Evolutionary conservation across 345 rosid genomes (phyloP), one percentile per base, ranked within the genome.

Genomic region (Brassica cretica): DNA sequence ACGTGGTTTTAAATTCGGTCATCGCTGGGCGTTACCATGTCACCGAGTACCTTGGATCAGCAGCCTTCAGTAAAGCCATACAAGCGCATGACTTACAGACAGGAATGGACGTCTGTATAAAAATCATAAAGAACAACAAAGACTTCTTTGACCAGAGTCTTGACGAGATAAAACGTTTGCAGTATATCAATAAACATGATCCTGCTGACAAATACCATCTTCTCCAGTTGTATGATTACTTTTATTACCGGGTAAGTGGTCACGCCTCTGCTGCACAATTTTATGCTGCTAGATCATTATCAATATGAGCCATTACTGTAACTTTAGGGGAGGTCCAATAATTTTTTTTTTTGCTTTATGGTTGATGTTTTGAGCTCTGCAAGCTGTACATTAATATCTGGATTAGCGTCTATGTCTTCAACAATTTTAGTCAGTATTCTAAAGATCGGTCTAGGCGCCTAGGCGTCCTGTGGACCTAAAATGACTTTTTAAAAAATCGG

Each of bases 61-160:
- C 98, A 72, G 99, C 99, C 33, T 95, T 95, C 76, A 95, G 99
- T 78, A 95, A 95, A 83, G 98, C 99, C 83, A 90, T 95, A 81
- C 99, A 95, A 86, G 98, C 99, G 19, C 99, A 95, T 86, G 99
- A 95, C 80, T 87, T 95, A 73, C 94, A 95, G 77, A 93, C 96
- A 25, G 97, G 99, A 74, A 91, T 93, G 92, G 99, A 95, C 51
- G 98, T 95, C 53, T 95, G 99, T 79, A 89, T 95, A 67, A 95
- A 95, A 84, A 95, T 95, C 59, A 91, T 96, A 77, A 96, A 96
- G 85, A 96, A 93, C 89, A 96, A 96, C 86, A 96, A 96, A 86
- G 99, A 96, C 80, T 96, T 96, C 80, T 96, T 96, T 76, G 98
- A 96, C 84, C 99, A 96, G 87, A 93, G 99, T 83, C 97, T 96